Evolutionary conservation across 257 asterid genomes (phyloP).

Genomic region (Avicennia marina): DNA sequence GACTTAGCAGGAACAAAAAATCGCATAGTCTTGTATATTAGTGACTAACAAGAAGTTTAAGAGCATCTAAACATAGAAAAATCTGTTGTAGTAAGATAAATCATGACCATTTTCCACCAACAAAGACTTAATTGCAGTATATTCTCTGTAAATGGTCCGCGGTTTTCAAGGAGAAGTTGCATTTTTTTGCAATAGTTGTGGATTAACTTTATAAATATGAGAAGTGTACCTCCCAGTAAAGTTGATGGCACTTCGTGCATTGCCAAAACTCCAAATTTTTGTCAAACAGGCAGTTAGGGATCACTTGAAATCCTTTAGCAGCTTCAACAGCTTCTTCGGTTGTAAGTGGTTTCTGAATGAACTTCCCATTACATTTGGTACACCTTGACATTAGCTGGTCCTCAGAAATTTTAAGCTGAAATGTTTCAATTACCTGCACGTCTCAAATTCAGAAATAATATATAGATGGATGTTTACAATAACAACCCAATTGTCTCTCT

Average conservation of each 20-base stretch:
- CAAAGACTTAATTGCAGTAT: no score
- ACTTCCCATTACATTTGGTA: constrained; percentile 84
- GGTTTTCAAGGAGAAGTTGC: background rate
- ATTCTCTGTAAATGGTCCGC: background rate
- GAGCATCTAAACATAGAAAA: no score
- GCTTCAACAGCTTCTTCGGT: constrained; percentile 94
- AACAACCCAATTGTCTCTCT: no score
- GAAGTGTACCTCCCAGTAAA: constrained; percentile 86
- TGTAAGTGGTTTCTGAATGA: constrained; percentile 86
- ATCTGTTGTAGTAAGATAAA: no score
- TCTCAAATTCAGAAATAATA: constrained; percentile 5
- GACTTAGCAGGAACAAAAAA: background rate
- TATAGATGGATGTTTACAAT: background rate
- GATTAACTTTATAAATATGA: background rate
- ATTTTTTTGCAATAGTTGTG: background rate
- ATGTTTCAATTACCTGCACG: constrained; percentile 72
- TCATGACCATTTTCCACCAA: no score
- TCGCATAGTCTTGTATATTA: background rate
- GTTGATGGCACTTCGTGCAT: constrained; percentile 88
- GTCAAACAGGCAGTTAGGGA: constrained; percentile 84
- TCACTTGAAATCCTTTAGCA: constrained; percentile 90
- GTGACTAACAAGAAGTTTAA: background rate
- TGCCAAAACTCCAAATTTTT: constrained; percentile 87
- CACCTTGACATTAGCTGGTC: constrained; percentile 87
- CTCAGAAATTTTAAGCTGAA: constrained; percentile 67